Conservation (phyloP, 2,329 filamentous ascomycete genomes). For the Fusarium sublunatum region DNA sequence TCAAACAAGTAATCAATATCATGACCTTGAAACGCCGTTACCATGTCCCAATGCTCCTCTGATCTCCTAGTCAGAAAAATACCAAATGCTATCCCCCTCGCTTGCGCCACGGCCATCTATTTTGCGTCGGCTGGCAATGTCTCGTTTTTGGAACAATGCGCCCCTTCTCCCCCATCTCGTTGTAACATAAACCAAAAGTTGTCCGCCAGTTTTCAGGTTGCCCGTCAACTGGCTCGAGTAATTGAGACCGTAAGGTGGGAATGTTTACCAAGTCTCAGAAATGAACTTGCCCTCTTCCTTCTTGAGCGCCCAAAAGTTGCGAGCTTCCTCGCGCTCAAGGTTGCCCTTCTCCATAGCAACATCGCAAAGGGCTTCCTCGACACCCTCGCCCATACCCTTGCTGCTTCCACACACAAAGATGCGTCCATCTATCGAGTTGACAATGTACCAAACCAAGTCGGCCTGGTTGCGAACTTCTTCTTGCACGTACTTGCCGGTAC, state of each 20-base stretch:
- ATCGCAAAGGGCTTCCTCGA: conserved; percentile 86
- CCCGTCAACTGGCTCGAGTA: not conserved
- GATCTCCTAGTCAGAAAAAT: conserved; percentile 26
- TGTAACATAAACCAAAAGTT: conserved; percentile 1
- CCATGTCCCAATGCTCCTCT: conserved; percentile 31
- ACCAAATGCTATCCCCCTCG: conserved; percentile 28
- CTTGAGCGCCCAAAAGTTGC: conserved; percentile 91
- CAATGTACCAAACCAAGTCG: conserved; percentile 97
- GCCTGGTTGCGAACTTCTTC: conserved; percentile 92
- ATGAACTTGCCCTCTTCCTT: conserved; percentile 95
- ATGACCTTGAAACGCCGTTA: conserved; percentile 34
- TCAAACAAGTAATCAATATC: conserved; percentile 4
- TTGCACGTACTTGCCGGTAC: conserved; percentile 91
- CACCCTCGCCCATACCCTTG: conserved; percentile 97
- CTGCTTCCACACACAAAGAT: conserved; percentile 96
- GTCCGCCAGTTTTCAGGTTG: not conserved
- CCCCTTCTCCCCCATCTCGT: conserved; percentile 5
- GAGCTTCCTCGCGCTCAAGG: conserved; percentile 82
- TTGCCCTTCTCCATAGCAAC: conserved; percentile 95
- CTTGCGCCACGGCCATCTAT: conserved; percentile 40
- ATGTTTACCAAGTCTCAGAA: conserved; percentile 75
- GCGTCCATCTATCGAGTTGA: conserved; percentile 94
- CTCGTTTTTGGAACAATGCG: conserved; percentile 13
- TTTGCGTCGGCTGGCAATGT: conserved; percentile 26
- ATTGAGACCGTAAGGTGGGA: not conserved